Conservation (phyloP, 768 basidiomycete genomes). For the Russula brevipes region DNA sequence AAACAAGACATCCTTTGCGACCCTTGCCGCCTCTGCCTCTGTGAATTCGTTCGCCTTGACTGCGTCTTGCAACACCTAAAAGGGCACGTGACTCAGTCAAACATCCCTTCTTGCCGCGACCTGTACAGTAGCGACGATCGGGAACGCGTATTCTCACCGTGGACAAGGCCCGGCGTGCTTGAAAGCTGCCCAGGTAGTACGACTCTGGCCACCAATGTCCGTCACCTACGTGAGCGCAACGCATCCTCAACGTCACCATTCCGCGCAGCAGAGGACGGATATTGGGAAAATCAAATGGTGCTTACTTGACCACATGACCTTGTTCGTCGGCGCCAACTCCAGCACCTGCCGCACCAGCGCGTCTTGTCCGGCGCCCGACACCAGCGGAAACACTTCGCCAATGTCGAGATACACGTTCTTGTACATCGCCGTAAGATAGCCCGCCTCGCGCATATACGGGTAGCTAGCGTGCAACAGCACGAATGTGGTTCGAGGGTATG, state of each 20-base stretch:
- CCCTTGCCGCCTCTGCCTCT: constrained; percentile 47
- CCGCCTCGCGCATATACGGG: constrained; percentile 72
- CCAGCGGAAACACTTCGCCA: constrained; percentile 64
- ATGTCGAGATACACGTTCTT: constrained; percentile 70
- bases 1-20: constrained; percentile 57
- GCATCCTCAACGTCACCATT: too few relatives aligned
- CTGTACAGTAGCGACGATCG: background rate
- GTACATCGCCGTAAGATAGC: constrained; percentile 68
- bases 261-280: too few relatives aligned
- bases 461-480: constrained; percentile 75
- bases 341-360: constrained; percentile 55
- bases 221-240: too few relatives aligned
- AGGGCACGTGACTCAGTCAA: background rate
- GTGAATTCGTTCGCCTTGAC: constrained; percentile 47
- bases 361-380: constrained; percentile 60
- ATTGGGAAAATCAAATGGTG: too few relatives aligned
- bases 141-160: constrained; percentile 36
- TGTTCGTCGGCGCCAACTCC: constrained; percentile 70
- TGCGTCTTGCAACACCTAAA: constrained; percentile 52
- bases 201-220: too few relatives aligned
- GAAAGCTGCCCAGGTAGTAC: constrained; percentile 31
- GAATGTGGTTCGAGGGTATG: constrained; percentile 53
- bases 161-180: constrained; percentile 58
- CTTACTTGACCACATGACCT: constrained; percentile 78
- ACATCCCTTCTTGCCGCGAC: background rate